Conservation (phyloP, 1,139 yeast genomes). For the Meyerozyma sp. region DNA sequence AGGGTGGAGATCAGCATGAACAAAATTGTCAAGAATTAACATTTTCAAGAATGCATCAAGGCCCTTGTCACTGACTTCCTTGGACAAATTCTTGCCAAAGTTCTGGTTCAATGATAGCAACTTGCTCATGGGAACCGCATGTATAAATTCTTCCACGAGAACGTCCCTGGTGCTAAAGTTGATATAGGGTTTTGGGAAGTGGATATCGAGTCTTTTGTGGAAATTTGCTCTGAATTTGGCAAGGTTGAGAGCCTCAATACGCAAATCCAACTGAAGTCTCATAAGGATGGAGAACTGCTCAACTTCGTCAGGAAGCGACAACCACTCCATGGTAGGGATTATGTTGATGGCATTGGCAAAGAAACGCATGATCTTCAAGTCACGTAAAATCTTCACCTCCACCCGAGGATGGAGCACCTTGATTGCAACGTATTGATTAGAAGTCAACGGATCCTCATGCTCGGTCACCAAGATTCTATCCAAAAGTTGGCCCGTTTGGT, state of each 20-base stretch:
- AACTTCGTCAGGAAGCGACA: constrained; percentile 91
- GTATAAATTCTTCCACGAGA: constrained; percentile 78
- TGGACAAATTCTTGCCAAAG: constrained; percentile 53
- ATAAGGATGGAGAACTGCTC: constrained; percentile 80
- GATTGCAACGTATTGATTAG: constrained; percentile 70
- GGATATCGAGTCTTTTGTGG: constrained; percentile 52
- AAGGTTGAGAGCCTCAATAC: constrained; percentile 84
- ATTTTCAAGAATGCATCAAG: constrained; percentile 88
- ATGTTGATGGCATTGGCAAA: constrained; percentile 66
- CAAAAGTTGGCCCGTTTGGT: constrained; percentile 19
- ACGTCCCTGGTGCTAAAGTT: constrained; percentile 66
- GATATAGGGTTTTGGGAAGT: constrained; percentile 76
- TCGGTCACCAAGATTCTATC: constrained; percentile 35
- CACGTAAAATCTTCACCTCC: constrained; percentile 66
- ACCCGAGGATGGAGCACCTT: constrained; percentile 91
- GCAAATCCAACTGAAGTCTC: constrained; percentile 81
- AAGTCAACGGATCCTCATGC: constrained; percentile 28
- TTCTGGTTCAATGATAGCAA: constrained; percentile 44
- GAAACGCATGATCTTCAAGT: constrained; percentile 73
- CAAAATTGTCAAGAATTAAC: constrained; percentile 88
- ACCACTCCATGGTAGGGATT: constrained; percentile 96
- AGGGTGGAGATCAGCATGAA: constrained; percentile 94
- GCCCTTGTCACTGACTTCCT: constrained; percentile 79
- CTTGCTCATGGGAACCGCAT: constrained; percentile 77
- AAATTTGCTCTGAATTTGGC: constrained; percentile 64